A percentile compares a stretch with the other conserved stretches of the same genome.
These are phyloP conservation scores for Penicillium malachiteum DNA, from an alignment of 495 filamentous ascomycete genomes.

Conservation along the genomic window DNA sequence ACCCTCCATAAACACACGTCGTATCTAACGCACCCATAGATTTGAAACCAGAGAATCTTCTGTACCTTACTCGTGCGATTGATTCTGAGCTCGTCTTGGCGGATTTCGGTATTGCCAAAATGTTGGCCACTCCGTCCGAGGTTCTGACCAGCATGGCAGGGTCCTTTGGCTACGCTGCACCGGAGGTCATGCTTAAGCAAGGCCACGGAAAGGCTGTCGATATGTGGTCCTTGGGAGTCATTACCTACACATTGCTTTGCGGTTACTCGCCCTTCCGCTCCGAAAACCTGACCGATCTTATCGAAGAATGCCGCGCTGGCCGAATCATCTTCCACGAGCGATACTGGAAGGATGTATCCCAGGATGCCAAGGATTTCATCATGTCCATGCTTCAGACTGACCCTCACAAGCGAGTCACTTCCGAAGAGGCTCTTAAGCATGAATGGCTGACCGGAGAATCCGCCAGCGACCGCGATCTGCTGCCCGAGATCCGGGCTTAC, in stretches of 20 bases:
- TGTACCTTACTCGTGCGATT: constrained; percentile 77
- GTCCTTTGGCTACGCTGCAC: constrained; percentile 96
- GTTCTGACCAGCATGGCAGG: constrained; percentile 98
- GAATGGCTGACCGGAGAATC: constrained; percentile 87
- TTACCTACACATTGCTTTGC: constrained; percentile 98
- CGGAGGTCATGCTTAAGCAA: constrained; percentile 96
- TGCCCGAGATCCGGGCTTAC: constrained; percentile 95
- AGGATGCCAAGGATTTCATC: constrained; percentile 96
- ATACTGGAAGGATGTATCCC: constrained; percentile 97
- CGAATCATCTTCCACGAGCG: constrained; percentile 95
- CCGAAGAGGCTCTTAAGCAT: constrained; percentile 80
- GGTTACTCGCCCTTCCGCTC: constrained; percentile 97
- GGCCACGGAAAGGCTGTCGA: constrained; percentile 99
- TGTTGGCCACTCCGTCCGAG: constrained; percentile 85
- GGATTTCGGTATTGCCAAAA: constrained; percentile 99
- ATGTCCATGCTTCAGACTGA: constrained; percentile 73
- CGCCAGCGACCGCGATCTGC: constrained; percentile 90
- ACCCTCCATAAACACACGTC: too few relatives aligned
- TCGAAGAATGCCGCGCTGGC: constrained; percentile 90
- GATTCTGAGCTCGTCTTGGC: constrained; percentile 88
- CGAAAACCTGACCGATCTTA: constrained; percentile 88
- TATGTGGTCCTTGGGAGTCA: constrained; percentile 98
- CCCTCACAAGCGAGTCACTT: constrained; percentile 74
- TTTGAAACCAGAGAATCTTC: constrained; percentile 96
- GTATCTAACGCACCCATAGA: constrained; percentile 52